These are phyloP conservation scores for Castanopsis chinensis DNA, from an alignment of 306 rosid species.

Conservation along the genomic window DNA sequence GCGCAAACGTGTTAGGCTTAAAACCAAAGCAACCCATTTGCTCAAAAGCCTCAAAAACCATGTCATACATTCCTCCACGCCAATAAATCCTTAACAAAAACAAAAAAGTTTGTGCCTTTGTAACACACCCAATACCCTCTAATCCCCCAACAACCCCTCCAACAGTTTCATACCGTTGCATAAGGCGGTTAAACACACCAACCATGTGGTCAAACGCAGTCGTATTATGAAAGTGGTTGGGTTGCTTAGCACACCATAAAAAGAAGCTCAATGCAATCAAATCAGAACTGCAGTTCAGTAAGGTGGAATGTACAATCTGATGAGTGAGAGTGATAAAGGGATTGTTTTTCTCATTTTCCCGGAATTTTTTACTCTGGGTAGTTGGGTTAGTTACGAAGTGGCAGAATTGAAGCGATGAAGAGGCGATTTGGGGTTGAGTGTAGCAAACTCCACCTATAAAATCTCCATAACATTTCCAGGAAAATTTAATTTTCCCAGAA, in stretches of 20 bases:
- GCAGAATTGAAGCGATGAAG: neutral
- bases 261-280: constrained; percentile 53
- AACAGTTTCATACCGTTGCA: constrained; percentile 33
- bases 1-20: constrained; percentile 46
- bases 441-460: constrained; percentile 17
- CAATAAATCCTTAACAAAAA: constrained; percentile 50
- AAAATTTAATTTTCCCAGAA: neutral
- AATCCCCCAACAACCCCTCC: constrained; percentile 32
- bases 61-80: constrained; percentile 42
- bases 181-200: constrained; percentile 34
- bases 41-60: constrained; percentile 44
- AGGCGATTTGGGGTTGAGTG: constrained; percentile 7
- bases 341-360: constrained; percentile 3
- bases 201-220: constrained; percentile 36
- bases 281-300: constrained; percentile 51
- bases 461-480: constrained; percentile 32
- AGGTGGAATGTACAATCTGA: constrained; percentile 29
- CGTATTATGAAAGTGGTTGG: constrained; percentile 27
- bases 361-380: neutral
- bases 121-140: constrained; percentile 42
- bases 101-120: constrained; percentile 46
- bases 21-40: constrained; percentile 41
- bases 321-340: constrained; percentile 29
- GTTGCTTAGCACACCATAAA: constrained; percentile 33
- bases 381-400: constrained; percentile 7